Evolutionary conservation across 352 stramenopile species (phyloP), one percentile per base, ranked within the genome.

Genomic region (Phytopythium vexans): DNA sequence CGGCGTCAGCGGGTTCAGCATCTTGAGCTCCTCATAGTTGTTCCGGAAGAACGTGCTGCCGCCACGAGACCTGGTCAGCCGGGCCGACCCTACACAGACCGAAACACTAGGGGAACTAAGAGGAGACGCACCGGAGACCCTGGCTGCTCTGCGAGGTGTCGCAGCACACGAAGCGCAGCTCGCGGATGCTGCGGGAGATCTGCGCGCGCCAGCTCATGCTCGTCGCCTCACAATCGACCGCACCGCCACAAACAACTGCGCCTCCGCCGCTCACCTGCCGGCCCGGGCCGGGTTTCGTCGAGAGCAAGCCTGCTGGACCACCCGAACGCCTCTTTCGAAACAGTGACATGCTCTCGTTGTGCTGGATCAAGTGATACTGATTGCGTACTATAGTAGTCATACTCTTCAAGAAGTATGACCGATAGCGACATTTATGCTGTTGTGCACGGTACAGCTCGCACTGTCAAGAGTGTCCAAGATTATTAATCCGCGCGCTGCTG

Each of bases 21-120:
- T 92, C 77, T 94, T 94, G 41, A 94, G 78, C 62, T 94, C 85
- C 10, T 53, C 66, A 70, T 94, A 94, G 66, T 94, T 92, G 64
- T 88, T 88, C 58, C 69, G 80, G 72, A 94, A 94, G 53, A 92
- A 94, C 51, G 70, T 81, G 48, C 85, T 94, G 49, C 49, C 56
- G 14, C 43, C 4, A 31, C 14, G 41, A 33, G 49, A 51, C 8
- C 14, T 53, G 45, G 38, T 16, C 38, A 34, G 33, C 10, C 10
- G 3, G 8, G 34, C 31, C 16, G 37, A 8, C 4, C 14, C n/a
- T 3, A 27, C 14, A 54, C 11, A 56, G 1, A 37, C 14, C 31
- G 34, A 58, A 14, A 38, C 3, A 38, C 14, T 33, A 4, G 33
- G 6, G 3, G n/a, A 36, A 4, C 59, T 8, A 16, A 51, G 15